Evolutionary conservation across 192 early-diverging fungal genomes (phyloP), one percentile per base, ranked within the genome.

Genomic region (Rhizoclosmatium sp.): DNA sequence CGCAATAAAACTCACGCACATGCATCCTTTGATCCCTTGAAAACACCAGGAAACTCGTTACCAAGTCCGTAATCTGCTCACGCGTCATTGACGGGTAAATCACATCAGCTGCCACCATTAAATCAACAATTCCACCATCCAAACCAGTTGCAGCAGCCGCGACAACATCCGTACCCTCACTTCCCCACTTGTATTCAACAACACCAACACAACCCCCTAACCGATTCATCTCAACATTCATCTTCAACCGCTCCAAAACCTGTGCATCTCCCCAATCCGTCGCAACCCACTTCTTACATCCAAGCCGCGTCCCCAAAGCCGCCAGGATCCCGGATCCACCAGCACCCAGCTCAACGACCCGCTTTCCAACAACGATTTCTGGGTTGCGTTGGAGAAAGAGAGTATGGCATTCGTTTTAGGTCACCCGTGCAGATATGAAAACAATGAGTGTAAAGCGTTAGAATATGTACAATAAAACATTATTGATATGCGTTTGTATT

Each of bases 311-410:
- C 21, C 21, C 61, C 0, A 64, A 23, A n/a, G 21, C 61, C 5
- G 61, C 61, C 14, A 64, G 61, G 5, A 64, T 9, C 9, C 61
- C 61, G 10, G 61, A 64, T 9, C 61, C 61, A 64, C 61, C 61
- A 9, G 61, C 61, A 9, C 61, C 61, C 61, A 64, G 1, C 61
- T 54, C 51, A 54, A 54, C 51, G 16, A 54, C 51, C 16, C 51
- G 5, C 1, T 54, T 54, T 54, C 51, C 51, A 7, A 16, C 0
- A 0, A 54, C 5, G 9, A 54, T 7, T 16, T 54, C 9, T 54
- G 51, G 51, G 51, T 54, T 54, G 5, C 16, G 14, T 39, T 65
- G 62, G 31, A 31, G 31, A 31, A 31, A 31, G 31, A 31, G 31
- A 0, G 31, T 31, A n/a, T n/a, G n/a, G n/a, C n/a, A n/a, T n/a